Conservation (phyloP, 2,329 filamentous ascomycete species). For the Pseudocercospora fijiensis region DNA sequence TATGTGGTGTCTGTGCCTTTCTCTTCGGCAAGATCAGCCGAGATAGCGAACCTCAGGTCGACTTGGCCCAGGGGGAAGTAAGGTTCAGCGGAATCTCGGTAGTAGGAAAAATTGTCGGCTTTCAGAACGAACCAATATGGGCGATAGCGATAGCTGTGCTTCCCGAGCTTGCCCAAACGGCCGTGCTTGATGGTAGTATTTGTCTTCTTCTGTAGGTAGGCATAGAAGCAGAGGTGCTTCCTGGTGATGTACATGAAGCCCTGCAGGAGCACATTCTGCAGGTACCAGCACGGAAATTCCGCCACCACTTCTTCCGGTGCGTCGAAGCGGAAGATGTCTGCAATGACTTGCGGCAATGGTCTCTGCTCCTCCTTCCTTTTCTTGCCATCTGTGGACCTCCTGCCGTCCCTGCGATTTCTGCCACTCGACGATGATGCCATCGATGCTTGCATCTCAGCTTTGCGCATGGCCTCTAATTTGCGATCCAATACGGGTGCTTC, state of each 20-base stretch:
- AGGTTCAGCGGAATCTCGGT: slow-evolving; percentile 74
- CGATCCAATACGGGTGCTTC: slow-evolving; percentile 72
- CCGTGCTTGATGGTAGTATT: slow-evolving; percentile 79
- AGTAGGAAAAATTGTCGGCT: slow-evolving; percentile 89
- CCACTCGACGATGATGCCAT: slow-evolving; percentile 27
- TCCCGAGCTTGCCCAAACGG: slow-evolving; percentile 82
- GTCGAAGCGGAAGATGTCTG: slow-evolving; percentile 76
- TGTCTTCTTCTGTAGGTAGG: slow-evolving; percentile 91
- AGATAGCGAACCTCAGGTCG: slow-evolving; percentile 87
- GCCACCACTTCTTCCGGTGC: slow-evolving; percentile 79
- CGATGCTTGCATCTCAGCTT: slow-evolving; percentile 33
- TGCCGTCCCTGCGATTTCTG: slow-evolving; percentile 28
- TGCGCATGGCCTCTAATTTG: slow-evolving; percentile 51
- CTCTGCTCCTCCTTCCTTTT: slow-evolving; percentile 13
- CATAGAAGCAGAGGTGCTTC: slow-evolving; percentile 94
- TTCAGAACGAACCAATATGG: slow-evolving; percentile 93
- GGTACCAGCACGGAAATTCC: slow-evolving; percentile 90
- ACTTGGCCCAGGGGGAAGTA: slow-evolving; percentile 93
- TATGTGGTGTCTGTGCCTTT: slow-evolving; percentile 47
- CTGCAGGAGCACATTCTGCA: slow-evolving; percentile 88
- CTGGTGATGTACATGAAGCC: slow-evolving; percentile 95
- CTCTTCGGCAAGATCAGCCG: slow-evolving; percentile 62
- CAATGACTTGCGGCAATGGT: slow-evolving; percentile 29
- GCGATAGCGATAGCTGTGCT: slow-evolving; percentile 81
- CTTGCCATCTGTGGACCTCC: slow-evolving; percentile 4